These are phyloP conservation scores for Ceratocystis huliohia DNA, from an alignment of 2,329 filamentous ascomycete genomes.

Conservation along the genomic window DNA sequence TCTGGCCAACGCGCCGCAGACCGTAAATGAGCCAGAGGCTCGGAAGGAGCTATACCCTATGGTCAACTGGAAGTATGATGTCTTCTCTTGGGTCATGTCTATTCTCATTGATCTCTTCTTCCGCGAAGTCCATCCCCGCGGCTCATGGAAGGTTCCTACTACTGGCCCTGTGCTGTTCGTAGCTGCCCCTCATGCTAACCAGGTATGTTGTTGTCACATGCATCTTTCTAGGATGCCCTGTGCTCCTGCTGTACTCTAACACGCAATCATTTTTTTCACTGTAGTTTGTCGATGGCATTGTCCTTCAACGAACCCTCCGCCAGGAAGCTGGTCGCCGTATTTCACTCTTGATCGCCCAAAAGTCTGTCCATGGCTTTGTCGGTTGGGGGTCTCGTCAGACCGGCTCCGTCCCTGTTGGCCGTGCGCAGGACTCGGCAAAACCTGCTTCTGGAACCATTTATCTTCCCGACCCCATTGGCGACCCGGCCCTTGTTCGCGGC, in stretches of 20 bases:
- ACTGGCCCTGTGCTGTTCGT: constrained; percentile 87
- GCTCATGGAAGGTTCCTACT: constrained; percentile 87
- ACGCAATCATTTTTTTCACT: constrained; percentile 18
- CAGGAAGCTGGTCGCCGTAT: constrained; percentile 79
- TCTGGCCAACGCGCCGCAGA: background rate
- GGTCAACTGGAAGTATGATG: constrained; percentile 64
- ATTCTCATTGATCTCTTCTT: constrained; percentile 94
- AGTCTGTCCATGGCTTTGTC: constrained; percentile 89
- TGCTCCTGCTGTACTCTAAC: background rate
- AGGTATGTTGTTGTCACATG: constrained; percentile 40
- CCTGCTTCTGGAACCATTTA: constrained; percentile 69
- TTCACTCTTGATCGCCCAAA: constrained; percentile 86
- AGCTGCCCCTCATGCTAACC: constrained; percentile 91
- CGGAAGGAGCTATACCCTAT: constrained; percentile 51
- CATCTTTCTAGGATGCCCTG: constrained; percentile 3
- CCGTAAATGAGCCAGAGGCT: background rate
- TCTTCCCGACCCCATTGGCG: constrained; percentile 72
- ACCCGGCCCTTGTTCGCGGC: constrained; percentile 69
- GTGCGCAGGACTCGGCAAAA: constrained; percentile 80
- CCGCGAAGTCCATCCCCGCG: constrained; percentile 87
- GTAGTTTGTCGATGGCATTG: constrained; percentile 87
- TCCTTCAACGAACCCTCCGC: constrained; percentile 81
- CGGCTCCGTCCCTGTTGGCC: constrained; percentile 82
- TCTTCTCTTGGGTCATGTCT: constrained; percentile 63
- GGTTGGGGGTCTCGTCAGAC: constrained; percentile 74